These are phyloP conservation scores for Teratosphaeria pseudoeucalypti DNA, from an alignment of 2,329 filamentous ascomycete species.

Conservation along the genomic window DNA sequence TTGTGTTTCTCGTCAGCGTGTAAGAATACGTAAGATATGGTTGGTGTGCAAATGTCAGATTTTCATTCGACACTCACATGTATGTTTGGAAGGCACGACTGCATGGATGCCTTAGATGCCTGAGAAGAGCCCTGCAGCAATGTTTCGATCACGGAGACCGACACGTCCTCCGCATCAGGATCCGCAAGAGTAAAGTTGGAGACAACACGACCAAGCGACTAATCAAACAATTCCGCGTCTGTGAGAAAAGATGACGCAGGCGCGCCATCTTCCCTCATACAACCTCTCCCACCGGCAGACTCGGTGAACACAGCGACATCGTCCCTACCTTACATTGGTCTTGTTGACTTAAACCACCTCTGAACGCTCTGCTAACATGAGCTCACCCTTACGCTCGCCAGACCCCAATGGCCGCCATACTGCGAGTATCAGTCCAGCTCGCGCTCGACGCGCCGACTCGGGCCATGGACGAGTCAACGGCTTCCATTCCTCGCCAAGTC, in stretches of 20 bases:
- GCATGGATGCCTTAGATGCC: not conserved
- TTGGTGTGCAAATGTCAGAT: too few relatives aligned
- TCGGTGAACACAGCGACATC: not conserved
- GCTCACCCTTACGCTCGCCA: constrained; percentile 4
- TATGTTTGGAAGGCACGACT: too few relatives aligned
- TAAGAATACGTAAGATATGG: too few relatives aligned
- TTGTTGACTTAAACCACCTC: not conserved
- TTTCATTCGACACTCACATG: too few relatives aligned
- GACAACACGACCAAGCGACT: not conserved
- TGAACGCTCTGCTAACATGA: not conserved
- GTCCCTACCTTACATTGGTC: not conserved
- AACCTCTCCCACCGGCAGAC: not conserved
- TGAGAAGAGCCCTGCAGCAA: not conserved
- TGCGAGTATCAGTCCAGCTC: constrained; percentile 3
- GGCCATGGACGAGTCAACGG: constrained; percentile 4
- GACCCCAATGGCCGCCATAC: constrained; percentile 2
- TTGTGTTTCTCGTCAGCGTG: too few relatives aligned
- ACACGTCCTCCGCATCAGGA: not conserved
- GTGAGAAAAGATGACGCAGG: not conserved
- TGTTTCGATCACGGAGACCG: not conserved
- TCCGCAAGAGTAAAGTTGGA: not conserved
- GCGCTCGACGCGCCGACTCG: not conserved
- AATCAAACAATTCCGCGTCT: not conserved
- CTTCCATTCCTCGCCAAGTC: not conserved
- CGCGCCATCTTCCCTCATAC: not conserved